Conservation (phyloP, 345 rosid genomes). For the Eucalyptus camaldulensis region DNA sequence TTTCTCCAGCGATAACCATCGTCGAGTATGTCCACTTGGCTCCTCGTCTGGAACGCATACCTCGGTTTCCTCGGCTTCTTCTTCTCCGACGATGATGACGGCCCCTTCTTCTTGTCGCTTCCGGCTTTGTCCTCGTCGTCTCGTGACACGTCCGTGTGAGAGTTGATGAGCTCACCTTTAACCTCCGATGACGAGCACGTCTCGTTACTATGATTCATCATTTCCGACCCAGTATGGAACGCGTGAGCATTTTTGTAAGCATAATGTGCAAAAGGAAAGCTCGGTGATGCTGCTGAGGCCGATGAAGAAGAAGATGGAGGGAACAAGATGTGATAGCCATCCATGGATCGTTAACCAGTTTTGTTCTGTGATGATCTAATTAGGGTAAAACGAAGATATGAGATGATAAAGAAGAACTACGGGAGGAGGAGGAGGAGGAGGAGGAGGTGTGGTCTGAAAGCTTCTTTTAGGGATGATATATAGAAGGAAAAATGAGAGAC, state of each 20-base stretch:
- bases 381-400: not conserved
- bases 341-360: not conserved
- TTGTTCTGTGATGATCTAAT: not conserved
- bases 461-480: not conserved
- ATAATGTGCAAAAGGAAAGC: not conserved
- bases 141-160: not conserved
- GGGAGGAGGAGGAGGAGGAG: not conserved
- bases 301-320: not conserved
- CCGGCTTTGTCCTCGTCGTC: not conserved
- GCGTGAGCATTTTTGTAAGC: not conserved
- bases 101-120: slow-evolving; percentile 10
- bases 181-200: not conserved
- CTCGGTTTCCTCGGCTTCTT: slow-evolving; percentile 9
- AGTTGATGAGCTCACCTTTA: not conserved
- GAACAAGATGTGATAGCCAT: not conserved
- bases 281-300: not conserved
- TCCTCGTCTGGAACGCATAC: slow-evolving; percentile 27
- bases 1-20: slow-evolving; percentile 39
- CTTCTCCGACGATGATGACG: not conserved
- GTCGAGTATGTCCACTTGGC: slow-evolving; percentile 25
- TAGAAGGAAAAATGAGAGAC: not conserved
- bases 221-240: not conserved
- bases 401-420: not conserved
- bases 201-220: not conserved
- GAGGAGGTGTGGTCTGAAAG: not conserved